Percentiles rank a stretch among this genome's conserved stretches.
Evolutionary conservation across 306 rosid genomes (phyloP).

Genomic region (Comarum palustre): DNA sequence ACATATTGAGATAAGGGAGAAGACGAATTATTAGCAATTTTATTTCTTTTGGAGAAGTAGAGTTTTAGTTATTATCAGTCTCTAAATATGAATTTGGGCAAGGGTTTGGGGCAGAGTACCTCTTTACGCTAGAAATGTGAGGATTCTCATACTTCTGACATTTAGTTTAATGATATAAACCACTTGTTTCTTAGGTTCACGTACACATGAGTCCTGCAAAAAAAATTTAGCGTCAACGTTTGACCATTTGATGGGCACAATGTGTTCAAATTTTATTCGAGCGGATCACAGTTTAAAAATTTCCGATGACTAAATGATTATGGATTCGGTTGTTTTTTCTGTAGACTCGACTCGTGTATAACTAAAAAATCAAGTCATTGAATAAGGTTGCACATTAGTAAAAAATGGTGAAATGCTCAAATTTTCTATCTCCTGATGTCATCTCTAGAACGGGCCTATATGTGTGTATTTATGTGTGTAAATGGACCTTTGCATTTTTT

Average conservation of each 20-base stretch:
- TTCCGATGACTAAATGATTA: background rate
- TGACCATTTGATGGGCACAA: background rate
- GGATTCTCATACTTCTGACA: background rate
- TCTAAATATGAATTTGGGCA: background rate
- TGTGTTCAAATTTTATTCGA: no score
- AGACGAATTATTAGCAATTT: background rate
- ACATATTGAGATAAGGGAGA: background rate
- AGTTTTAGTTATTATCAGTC: background rate
- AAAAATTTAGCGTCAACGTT: no score
- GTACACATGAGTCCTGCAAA: background rate
- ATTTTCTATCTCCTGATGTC: no score
- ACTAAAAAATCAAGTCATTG: no score
- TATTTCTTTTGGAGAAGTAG: background rate
- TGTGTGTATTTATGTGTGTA: background rate
- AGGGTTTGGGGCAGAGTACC: background rate
- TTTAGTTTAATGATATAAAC: no score
- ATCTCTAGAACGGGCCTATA: no score
- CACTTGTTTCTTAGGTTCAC: no score
- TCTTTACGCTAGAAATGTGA: no score
- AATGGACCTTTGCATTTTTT: background rate
- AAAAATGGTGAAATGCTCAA: no score
- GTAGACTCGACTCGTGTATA: no score
- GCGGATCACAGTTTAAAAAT: background rate
- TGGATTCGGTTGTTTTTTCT: background rate
- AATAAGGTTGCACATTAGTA: background rate